Base-by-base conservation (phyloP, 2,329 filamentous ascomycete species). In the Tolypocladium sp. region DNA sequence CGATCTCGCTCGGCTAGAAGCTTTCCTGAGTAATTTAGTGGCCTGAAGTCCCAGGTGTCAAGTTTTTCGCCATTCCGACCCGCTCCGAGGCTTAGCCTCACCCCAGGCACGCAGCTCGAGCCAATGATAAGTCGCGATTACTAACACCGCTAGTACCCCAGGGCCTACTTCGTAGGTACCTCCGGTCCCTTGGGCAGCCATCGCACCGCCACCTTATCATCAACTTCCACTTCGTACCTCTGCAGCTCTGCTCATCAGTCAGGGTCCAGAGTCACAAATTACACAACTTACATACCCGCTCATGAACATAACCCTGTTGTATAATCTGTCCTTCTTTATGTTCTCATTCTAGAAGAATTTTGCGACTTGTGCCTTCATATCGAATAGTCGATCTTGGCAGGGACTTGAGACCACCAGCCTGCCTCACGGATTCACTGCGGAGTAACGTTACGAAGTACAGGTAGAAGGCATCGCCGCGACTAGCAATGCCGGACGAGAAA, bases 1-100 rank as follows among this genome's bases (percentile, higher is more conserved):
- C 74, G 69, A 73, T 71, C 67, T 68, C 70, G 73, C 70, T 75
- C 74, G 73, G 74, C 69, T 74, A 71, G 69, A 76, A 76, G 74
- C 75, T 78, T 77, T 76, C 66, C 69, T 73, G 69, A 73, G 71
- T 70, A 70, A 70, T 71, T 53, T 76, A 75, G 72, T 69, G 70
- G 76, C 76, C 76, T 78, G 70, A 74, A 63, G 55, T 56, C 61
- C 59, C 57, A 63, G 63, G 66, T 67, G 70, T 68, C 71, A 63
- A 77, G 70, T 72, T 64, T 62, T 63, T 59, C 72, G 70, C 72
- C 70, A 73, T 73, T 75, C 75, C 75, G 75, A 73, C 64, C 71
- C 67, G 66, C 73, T 74, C 75, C 75, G 75, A 76, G 65, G 67
- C 66, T 68, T 63, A 65, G 62, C 59, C 61, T 42, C 64, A 58